phyloP scores from a whole-genome alignment of 805 yeast species.

The Candida endomychidarum region DNA sequence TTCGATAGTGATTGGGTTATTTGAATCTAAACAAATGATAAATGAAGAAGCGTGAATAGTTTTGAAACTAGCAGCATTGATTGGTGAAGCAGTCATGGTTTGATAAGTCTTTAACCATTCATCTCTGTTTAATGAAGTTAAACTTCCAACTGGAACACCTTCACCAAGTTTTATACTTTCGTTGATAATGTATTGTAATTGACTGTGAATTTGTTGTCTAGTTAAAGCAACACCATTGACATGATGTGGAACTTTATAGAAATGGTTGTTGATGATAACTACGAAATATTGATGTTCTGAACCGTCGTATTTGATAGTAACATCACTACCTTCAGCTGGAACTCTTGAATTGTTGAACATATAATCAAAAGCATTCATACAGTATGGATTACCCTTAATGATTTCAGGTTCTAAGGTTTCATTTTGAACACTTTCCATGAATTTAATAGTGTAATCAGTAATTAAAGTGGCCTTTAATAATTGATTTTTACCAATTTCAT shows the following conservation, averaged over 20 bases:
- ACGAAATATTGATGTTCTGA: conserved; percentile 63
- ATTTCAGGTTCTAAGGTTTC: conserved; percentile 82
- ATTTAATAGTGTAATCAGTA: conserved; percentile 63
- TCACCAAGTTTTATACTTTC: conserved; percentile 39
- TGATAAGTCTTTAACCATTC: conserved; percentile 65
- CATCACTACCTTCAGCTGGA: conserved; percentile 67
- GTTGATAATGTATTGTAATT: conserved; percentile 53
- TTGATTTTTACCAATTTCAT: conserved; percentile 61
- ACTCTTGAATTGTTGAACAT: conserved; percentile 90
- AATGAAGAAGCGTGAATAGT: conserved; percentile 77
- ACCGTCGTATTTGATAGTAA: conserved; percentile 51
- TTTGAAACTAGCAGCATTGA: conserved; percentile 60
- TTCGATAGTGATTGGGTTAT: conserved; percentile 72
- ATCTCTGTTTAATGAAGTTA: conserved; percentile 85
- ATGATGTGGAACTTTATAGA: conserved; percentile 74
- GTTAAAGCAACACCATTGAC: conserved; percentile 43
- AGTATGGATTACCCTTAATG: conserved; percentile 74
- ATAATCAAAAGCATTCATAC: conserved; percentile 89
- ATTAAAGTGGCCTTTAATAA: conserved; percentile 74
- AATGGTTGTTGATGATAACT: conserved; percentile 73
- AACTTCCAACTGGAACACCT: conserved; percentile 67
- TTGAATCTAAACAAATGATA: conserved; percentile 72
- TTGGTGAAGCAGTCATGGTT: conserved; percentile 57
- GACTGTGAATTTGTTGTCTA: conserved; percentile 52
- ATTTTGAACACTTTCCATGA: conserved; percentile 62